Evolutionary conservation across 2,329 filamentous ascomycete genomes (phyloP).

Genomic region (Penicillium sp.): DNA sequence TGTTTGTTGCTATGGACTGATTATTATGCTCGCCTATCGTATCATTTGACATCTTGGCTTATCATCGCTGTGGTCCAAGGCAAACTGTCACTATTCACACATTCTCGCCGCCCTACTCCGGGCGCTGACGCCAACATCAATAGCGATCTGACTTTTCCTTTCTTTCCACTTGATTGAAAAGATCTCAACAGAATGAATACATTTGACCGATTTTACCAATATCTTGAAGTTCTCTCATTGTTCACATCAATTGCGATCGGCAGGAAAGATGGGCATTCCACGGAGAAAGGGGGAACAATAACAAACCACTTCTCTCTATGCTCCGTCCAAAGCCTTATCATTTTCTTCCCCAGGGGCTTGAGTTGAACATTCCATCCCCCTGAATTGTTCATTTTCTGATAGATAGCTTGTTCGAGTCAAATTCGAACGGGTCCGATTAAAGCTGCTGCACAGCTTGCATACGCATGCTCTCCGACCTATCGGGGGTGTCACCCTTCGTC

Average conservation of each 20-base stretch:
- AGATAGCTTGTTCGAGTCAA: not conserved
- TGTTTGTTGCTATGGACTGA: not conserved
- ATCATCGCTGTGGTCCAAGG: too few species aligned
- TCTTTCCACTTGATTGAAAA: not conserved
- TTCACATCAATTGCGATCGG: conserved; percentile 3
- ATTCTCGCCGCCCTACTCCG: not conserved
- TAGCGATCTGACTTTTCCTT: too few species aligned
- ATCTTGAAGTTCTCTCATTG: not conserved
- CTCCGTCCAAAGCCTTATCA: not conserved
- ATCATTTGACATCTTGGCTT: not conserved
- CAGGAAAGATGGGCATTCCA: not conserved
- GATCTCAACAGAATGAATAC: not conserved
- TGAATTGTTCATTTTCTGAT: not conserved
- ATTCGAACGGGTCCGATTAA: not conserved
- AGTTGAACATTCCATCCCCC: not conserved
- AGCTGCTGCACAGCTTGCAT: not conserved
- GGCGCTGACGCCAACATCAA: not conserved
- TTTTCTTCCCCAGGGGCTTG: not conserved
- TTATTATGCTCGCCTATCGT: too few species aligned
- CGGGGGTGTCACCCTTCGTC: not conserved
- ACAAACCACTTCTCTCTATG: not conserved
- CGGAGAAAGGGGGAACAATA: conserved; percentile 5
- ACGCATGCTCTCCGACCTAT: not conserved
- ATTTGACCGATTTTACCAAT: too few species aligned
- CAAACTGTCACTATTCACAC: not conserved